Percentiles rank a stretch among this genome's conserved stretches.
Evolutionary conservation across 176 grass and related monocot species (phyloP).

Genomic region (Lolium multiflorum): DNA sequence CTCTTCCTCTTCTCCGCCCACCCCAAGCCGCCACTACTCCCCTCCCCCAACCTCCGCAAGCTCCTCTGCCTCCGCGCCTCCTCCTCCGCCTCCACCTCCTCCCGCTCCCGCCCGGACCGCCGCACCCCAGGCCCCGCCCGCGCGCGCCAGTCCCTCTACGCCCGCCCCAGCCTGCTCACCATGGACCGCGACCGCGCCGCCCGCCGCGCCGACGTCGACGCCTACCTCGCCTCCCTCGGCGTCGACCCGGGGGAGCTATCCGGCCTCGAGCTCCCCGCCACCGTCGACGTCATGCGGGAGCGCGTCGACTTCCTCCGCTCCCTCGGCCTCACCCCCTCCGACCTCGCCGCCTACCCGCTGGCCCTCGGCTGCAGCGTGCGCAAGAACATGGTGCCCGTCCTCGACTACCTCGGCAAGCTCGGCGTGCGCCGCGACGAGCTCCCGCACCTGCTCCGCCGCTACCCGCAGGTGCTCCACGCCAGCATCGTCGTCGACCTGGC

Average conservation of each 20-base stretch:
- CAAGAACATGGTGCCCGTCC: constrained; percentile 89
- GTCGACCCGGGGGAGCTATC: constrained; percentile 72
- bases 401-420: constrained; percentile 84
- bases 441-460: constrained; percentile 67
- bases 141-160: constrained; percentile 47
- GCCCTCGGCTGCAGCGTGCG: constrained; percentile 79
- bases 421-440: constrained; percentile 66
- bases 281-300: constrained; percentile 81
- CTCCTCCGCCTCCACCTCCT: constrained; percentile 30
- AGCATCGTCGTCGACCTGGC: constrained; percentile 73
- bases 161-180: constrained; percentile 70
- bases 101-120: constrained; percentile 17
- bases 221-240: constrained; percentile 55
- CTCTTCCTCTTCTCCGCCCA: constrained; percentile 46
- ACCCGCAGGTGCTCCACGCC: constrained; percentile 81
- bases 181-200: constrained; percentile 65
- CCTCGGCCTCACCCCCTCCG: constrained; percentile 47
- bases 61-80: constrained; percentile 37
- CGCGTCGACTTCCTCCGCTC: constrained; percentile 72
- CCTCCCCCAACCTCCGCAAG: constrained; percentile 25
- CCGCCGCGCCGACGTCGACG: constrained; percentile 66
- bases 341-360: constrained; percentile 78
- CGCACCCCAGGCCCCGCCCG: constrained; percentile 22
- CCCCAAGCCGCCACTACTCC: constrained; percentile 42
- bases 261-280: constrained; percentile 79